phyloP scores from a whole-genome alignment of 2,329 filamentous ascomycete genomes.

The Diplodia seriata region DNA sequence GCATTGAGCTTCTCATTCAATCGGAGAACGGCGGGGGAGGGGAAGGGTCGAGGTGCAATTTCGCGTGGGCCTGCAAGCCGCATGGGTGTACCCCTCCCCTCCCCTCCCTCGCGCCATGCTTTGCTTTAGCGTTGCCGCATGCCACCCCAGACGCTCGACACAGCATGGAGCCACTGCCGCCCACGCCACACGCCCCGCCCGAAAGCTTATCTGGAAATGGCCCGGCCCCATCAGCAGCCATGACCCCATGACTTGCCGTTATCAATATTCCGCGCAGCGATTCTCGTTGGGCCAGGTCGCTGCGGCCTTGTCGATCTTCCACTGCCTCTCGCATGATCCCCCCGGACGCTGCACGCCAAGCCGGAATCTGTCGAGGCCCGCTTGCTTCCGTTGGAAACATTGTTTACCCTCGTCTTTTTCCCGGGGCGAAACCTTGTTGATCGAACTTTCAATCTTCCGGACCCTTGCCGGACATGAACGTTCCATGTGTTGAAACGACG shows the following conservation, averaged over 20 bases:
- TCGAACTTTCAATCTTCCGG: neutral
- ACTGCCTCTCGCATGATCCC: too few relatives aligned
- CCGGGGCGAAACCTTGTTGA: neutral
- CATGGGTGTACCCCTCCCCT: neutral
- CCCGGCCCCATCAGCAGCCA: neutral
- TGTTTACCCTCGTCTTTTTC: neutral
- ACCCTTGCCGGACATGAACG: neutral
- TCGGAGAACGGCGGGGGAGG: neutral
- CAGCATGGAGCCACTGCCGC: constrained; percentile 1
- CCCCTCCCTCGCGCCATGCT: too few relatives aligned
- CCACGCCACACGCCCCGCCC: neutral
- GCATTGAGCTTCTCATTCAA: neutral
- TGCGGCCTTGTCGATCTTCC: neutral
- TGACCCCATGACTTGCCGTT: neutral
- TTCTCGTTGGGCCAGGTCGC: neutral
- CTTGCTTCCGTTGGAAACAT: neutral
- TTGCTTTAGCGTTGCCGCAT: neutral
- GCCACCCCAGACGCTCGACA: neutral
- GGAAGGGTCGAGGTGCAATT: neutral
- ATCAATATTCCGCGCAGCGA: too few relatives aligned
- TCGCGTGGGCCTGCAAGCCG: neutral
- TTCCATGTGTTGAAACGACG: neutral
- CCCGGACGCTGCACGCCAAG: neutral
- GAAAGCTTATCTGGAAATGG: neutral
- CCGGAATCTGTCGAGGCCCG: neutral